Evolutionary conservation across 306 rosid species (phyloP), one percentile per base, ranked within the genome.

Genomic region (Malus fusca): DNA sequence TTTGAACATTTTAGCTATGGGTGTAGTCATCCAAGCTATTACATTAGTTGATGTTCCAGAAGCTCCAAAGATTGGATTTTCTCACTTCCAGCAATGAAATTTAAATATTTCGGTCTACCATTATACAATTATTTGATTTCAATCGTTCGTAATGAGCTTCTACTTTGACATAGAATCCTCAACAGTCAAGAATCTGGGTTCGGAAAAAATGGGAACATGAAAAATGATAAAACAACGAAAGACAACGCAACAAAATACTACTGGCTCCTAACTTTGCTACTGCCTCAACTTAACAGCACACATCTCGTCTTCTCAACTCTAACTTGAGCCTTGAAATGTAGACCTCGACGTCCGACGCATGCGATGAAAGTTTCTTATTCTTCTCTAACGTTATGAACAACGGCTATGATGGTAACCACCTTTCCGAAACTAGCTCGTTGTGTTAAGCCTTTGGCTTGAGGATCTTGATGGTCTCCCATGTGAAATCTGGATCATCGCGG

Each of bases 401-500:
- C 52, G 84, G 87, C 87, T 77, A 73, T 35, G 58, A 82, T 77
- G 43, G 75, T 77, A 79, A 81, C 88, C 88, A 75, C 40, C 56
- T 68, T 76, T 9, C 21, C 19, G 11, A 63, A 58, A 64, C 22
- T 70, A 72, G 66, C 31, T 4, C 53, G 74, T 28, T 77, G n/a
- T 52, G 52, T 86, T 77, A 88, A 80, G 94, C 96, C 59, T 84
- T 88, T 42, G 92, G 90, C 81, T 88, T 87, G 76, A 91, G 93
- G 3, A 79, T 73, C 88, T 91, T 91, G 58, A 85, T 90, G 0
- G 86, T 88, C 85, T 91, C 96, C 96, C 96, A 88, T 33, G 93
- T 85, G 52, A 91, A 91, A 83, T 91, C 96, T 9, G 93, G 84
- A 72, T 88, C 96, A 2, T 91, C 93, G 8, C 96, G 82, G 66